Evolutionary conservation across 2,329 filamentous ascomycete genomes (phyloP), one percentile per base, ranked within the genome.

Genomic region (Rhytidhysteron rufulum): DNA sequence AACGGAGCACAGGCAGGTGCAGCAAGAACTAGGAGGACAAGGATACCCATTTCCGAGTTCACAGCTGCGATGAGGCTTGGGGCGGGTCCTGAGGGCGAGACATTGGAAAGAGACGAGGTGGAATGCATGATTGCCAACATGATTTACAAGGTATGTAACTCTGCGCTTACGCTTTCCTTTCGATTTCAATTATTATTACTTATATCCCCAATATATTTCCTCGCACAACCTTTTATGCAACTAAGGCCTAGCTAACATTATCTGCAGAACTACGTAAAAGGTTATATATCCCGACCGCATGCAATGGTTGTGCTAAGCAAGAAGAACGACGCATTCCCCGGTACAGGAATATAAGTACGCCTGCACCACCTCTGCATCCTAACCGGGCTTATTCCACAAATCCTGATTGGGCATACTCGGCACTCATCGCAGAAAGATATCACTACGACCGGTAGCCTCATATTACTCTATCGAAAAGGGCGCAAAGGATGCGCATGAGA

Each of bases 111-210:
- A 22, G 94, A 98, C 60, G 93, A 98, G 66, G 90, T 97, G 4
- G 94, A 98, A 66, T 98, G 93, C 64, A 70, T 96, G 54, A 62
- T 98, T 57, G 88, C 93, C 20, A 97, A 96, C 62, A 87, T 96
- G 79, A 95, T 98, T 47, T 98, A 97, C 74, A 98, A 97, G 81
- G 91, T 95, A 67, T 45, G 72, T 68, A 15, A 18, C 32, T 18
- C 18, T 16, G 24, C 37, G 21, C 40, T 38, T 41, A 40, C 41
- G 43, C 36, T 35, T 41, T 33, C 34, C 16, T 32, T 30, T 30
- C 15, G 30, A 22, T n/a, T 40, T 36, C 19, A 25, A 41, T 42
- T 19, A 3, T 31, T 41, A 17, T n/a, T n/a, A 40, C 21, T 30
- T 41, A 33, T 45, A 49, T 31, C 35, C 25, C 42, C 37, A 39